Evolutionary conservation across 2,329 filamentous ascomycete genomes (phyloP).

Genomic region (Phaeomoniella chlamydospora): DNA sequence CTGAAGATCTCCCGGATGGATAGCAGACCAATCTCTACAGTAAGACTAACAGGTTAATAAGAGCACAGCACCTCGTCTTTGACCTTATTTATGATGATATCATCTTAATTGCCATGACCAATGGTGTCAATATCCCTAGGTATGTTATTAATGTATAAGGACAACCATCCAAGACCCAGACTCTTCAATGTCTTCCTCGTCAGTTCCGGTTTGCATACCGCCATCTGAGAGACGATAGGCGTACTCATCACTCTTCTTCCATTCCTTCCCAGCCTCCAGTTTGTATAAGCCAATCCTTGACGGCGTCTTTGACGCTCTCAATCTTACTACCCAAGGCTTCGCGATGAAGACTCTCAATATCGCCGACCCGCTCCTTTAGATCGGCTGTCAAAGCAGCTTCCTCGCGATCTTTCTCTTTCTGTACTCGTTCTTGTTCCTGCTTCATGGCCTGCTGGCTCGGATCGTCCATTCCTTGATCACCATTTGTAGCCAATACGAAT

Average conservation of each 20-base stretch:
- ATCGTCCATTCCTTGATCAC: slow-evolving; percentile 12
- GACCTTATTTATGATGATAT: too few relatives aligned
- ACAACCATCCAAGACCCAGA: too few relatives aligned
- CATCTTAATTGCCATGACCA: too few relatives aligned
- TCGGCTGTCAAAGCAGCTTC: slow-evolving; percentile 63
- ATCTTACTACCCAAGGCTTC: slow-evolving; percentile 72
- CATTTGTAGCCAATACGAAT: slow-evolving; percentile 21
- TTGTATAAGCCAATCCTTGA: slow-evolving; percentile 57
- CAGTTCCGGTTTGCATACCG: too few relatives aligned
- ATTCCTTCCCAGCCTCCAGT: slow-evolving; percentile 83
- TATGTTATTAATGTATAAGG: too few relatives aligned
- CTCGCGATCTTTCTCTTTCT: slow-evolving; percentile 50
- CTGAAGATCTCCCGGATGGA: too few relatives aligned
- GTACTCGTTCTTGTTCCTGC: slow-evolving; percentile 30
- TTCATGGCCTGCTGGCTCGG: slow-evolving; percentile 22
- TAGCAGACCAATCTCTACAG: too few relatives aligned
- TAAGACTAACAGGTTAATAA: too few relatives aligned
- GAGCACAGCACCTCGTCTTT: too few relatives aligned
- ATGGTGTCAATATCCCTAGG: too few relatives aligned
- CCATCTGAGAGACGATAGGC: too few relatives aligned
- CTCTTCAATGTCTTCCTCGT: too few relatives aligned
- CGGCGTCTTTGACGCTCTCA: slow-evolving; percentile 55
- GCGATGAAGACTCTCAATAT: slow-evolving; percentile 83
- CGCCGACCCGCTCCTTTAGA: slow-evolving; percentile 80
- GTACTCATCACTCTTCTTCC: slow-evolving; percentile 30